Percentiles rank a stretch among this genome's conserved stretches.
Conservation (phyloP, 192 early-diverging fungal genomes). For the Funneliformis mosseae region DNA sequence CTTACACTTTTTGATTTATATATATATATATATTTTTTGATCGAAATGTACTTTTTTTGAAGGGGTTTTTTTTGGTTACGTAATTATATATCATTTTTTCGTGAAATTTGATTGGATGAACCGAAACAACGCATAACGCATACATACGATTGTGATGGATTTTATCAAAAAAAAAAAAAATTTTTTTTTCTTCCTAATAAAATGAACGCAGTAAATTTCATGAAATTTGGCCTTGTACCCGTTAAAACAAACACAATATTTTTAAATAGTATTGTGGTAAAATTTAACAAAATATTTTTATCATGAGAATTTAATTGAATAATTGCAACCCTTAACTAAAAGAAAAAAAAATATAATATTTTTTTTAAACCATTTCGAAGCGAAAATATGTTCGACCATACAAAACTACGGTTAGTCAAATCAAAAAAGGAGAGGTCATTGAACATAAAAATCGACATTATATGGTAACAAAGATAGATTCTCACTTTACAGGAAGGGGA, state of each 20-base stretch:
- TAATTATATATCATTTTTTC: neutral
- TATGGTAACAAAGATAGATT: slow-evolving; percentile 65
- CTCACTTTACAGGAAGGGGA: slow-evolving; percentile 70
- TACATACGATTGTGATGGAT: too few species aligned
- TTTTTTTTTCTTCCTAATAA: neutral
- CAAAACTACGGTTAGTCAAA: slow-evolving; percentile 52
- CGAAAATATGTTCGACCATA: slow-evolving; percentile 27
- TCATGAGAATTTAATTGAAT: neutral
- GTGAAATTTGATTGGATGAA: neutral
- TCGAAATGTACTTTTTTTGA: too few species aligned
- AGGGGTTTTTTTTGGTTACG: neutral
- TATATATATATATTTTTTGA: too few species aligned
- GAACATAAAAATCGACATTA: slow-evolving; percentile 66
- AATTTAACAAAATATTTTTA: neutral
- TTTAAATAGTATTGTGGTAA: neutral
- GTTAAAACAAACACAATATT: neutral
- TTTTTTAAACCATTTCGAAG: neutral
- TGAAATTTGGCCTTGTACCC: neutral
- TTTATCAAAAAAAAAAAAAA: too few species aligned
- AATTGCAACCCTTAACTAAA: neutral
- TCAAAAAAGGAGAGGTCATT: slow-evolving; percentile 72
- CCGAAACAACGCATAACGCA: too few species aligned
- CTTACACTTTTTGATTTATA: too few species aligned
- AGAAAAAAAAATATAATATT: neutral
- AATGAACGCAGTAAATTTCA: neutral